These are phyloP conservation scores for Raphidocelis subcapitata DNA, from an alignment of 139 green algal species.

Conservation along the genomic window DNA sequence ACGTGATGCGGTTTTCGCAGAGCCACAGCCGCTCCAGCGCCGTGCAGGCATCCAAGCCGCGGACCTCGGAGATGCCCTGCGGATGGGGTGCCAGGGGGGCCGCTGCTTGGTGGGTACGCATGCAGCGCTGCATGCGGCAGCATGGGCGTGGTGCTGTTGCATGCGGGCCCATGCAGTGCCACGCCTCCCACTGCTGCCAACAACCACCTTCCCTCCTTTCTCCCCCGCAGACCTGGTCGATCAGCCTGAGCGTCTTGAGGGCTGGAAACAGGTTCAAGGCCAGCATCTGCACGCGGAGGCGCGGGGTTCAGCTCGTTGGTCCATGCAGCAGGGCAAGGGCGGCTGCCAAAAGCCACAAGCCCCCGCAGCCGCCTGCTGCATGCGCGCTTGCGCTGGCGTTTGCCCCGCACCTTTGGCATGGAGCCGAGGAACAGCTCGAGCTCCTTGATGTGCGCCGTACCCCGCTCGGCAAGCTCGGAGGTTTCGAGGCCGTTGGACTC, in stretches of 20 bases:
- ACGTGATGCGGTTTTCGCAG: conserved; percentile 57
- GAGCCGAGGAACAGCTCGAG: conserved; percentile 74
- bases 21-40: conserved; percentile 68
- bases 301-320: conserved; percentile 2
- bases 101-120: neutral
- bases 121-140: neutral
- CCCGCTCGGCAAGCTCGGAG: conserved; percentile 20
- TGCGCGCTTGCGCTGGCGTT: neutral
- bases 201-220: neutral
- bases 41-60: conserved; percentile 46
- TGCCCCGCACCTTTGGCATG: conserved; percentile 49
- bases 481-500: conserved; percentile 51
- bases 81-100: neutral
- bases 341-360: neutral
- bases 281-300: conserved; percentile 27
- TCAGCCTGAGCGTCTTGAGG: conserved; percentile 34
- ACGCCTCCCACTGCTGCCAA: neutral
- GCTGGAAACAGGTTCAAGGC: conserved; percentile 14
- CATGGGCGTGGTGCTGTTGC: neutral
- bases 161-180: neutral
- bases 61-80: conserved; percentile 58
- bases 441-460: conserved; percentile 9
- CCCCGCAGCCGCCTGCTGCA: neutral
- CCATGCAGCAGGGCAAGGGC: conserved; percentile 43
- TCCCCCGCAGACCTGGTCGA: conserved; percentile 34